Base-by-base conservation (phyloP, 768 basidiomycete species). In the Strobilomyces dryophilus region DNA sequence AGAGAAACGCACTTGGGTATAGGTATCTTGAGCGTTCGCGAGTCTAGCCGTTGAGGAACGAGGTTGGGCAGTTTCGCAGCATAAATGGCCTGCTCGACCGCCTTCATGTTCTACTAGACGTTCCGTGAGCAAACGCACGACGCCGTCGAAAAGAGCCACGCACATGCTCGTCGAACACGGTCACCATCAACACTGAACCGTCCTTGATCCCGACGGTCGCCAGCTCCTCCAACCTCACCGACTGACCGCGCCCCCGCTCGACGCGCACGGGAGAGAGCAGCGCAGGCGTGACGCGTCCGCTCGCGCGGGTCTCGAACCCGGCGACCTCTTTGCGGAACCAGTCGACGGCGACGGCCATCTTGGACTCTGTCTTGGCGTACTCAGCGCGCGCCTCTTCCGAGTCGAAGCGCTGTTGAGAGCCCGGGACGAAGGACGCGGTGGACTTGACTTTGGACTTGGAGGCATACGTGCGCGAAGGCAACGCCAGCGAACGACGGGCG, bases 321-420 rank as follows among this genome's bases (percentile, higher is more conserved):
- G 85, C 83, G 47, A 88, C 84, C 61, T 90, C 88, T 56, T 87
- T 88, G 51, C 82, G 76, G 75, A 81, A 87, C 81, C 84, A 84
- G 20, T 88, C 87, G n/a, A 87, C 76, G 4, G 78, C 74, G 2
- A 74, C 65, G 32, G 71, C 63, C 88, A 93, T 92, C 55, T 79
- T 79, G 8, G 74, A 66, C 56, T 86, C 84, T 0, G 82, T 71
- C 59, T 82, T 85, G 32, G 73, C 67, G 58, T 87, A 87, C 62
- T 89, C 87, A 11, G 75, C 72, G 35, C 74, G 77, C 8, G 83
- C 74, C 2, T 74, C 73, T 45, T 76, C 74, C 57, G 81, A 76
- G 4, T 75, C 75, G 27, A 89, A 78, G 29, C 74, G 78, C 39
- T 79, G 79, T 63, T 85, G 74, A 4, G 89, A 91, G 32, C 82